Base-by-base conservation (phyloP, 2,329 filamentous ascomycete genomes). In the Colletotrichum coccodes region DNA sequence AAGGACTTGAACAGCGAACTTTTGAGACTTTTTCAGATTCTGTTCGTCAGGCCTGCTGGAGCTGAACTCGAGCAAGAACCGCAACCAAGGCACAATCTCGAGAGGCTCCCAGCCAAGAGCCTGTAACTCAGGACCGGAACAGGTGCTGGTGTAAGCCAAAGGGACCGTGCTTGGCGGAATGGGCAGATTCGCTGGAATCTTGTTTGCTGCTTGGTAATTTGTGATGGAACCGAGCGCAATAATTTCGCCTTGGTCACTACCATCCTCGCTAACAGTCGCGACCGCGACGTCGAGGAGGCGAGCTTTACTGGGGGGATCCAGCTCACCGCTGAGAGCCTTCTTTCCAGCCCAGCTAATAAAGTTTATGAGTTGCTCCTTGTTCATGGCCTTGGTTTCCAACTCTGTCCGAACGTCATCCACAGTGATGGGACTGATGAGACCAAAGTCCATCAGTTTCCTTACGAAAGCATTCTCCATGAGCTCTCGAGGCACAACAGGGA, bases 51-150 rank as follows among this genome's bases (percentile, higher is more conserved):
- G 76, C 42, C 87, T 87, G 63, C 87, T 86, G 6, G 88, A 85
- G 11, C 88, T 84, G 16, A 90, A 90, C 64, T 91, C 88, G n/a
- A 97, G 82, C 40, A 99, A 84, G 80, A 92, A 97, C 26, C 89
- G 85, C 28, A 98, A 80, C 96, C 97, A 99, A 28, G 92, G 90
- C 3, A 95, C 89, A 72, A 97, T 88, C 40, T 95, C 93, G 7
- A 99, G 81, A 69, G 95, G 90, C 64, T 91, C 87, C 95, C 96
- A 99, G 1, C 94, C 94, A 9, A 99, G 86, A 18, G 92, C 90
- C 71, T 94, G 89, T 40, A 99, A 80, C 74, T 97, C 91, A 18
- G 84, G 82, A 28, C 86, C 83, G 6, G 84, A 85, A n/a, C 94
- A 87, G 28, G 85, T 84, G 73, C 90, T 92, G 0, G 94, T 97